phyloP scores from a whole-genome alignment of 2,329 filamentous ascomycete genomes.

The Aspergillus brasiliensis region DNA sequence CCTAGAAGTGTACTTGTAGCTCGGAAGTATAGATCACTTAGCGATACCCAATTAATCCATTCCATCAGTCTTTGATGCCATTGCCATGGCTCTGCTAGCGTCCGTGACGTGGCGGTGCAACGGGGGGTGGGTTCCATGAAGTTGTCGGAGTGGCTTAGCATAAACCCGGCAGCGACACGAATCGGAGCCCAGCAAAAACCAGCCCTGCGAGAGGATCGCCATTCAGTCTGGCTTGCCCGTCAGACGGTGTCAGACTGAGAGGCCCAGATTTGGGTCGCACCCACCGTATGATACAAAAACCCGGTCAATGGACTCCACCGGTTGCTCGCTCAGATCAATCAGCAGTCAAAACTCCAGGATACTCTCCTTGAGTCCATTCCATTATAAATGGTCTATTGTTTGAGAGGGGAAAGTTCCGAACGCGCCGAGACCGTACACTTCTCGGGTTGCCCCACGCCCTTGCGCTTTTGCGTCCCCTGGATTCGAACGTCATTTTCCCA shows the following conservation, averaged over 20 bases:
- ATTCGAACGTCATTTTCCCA: constrained; percentile 5
- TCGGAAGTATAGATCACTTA: constrained; percentile 7
- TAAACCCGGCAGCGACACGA: not conserved
- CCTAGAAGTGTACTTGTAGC: constrained; percentile 14
- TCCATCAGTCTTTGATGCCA: not conserved
- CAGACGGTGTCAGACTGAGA: not conserved
- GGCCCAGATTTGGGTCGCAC: not conserved
- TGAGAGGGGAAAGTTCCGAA: not conserved
- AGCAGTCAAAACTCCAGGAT: not conserved
- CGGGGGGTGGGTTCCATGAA: not conserved
- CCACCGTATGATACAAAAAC: not conserved
- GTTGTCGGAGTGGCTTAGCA: constrained; percentile 2
- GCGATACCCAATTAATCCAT: constrained; percentile 10
- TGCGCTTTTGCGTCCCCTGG: constrained; percentile 1
- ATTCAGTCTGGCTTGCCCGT: not conserved
- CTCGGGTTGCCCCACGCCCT: constrained; percentile 2
- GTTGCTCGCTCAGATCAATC: not conserved
- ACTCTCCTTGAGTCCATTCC: not conserved
- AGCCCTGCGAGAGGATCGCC: constrained; percentile 12
- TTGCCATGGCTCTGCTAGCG: not conserved
- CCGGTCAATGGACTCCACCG: not conserved
- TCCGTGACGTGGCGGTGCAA: constrained; percentile 6
- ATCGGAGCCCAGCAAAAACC: not conserved
- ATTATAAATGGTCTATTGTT: not conserved
- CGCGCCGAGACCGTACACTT: not conserved